Evolutionary conservation across 257 asterid genomes (phyloP), one percentile per base, ranked within the genome.

Genomic region (Penstemon newberryi): DNA sequence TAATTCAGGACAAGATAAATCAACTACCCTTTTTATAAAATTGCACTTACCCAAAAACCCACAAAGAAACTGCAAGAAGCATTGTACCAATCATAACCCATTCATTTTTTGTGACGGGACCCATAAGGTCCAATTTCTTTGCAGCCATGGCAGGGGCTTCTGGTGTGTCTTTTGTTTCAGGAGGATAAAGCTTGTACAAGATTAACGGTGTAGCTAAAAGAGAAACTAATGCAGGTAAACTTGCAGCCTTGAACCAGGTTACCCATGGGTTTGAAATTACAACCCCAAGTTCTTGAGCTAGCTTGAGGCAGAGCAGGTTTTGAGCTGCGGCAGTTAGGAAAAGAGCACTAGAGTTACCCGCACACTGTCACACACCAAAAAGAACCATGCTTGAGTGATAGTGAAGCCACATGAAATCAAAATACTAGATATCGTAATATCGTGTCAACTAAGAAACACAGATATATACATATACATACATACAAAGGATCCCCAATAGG

Each of bases 321-420:
- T 92, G 98, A 75, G 98, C 98, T 77, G 98, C 98, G 64, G 98
- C 98, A 78, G 98, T 92, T 72, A 90, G 95, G 91, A 90, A 92
- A 85, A 92, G 98, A 65, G 87, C 98, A 82, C 97, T 92, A 72
- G 98, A 92, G 90, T 92, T 90, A 81, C 96, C 92, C 69, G 96
- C 86, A 75, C 82, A 85, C 98, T 92, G 98, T 65, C 77, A 80
- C 51, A 75, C 76, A 80, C 56, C 78, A 78, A 76, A 15, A 67
- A 69, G 46, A 74, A 68, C 51, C 73, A 67, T 71, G 81, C 74
- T 51, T 83, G 63, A 87, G 90, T 67, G n/a, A 56, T 5, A 54
- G 40, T 67, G 44, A 56, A 58, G 53, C 49, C 79, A 70, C 62
- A 58, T 37, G 73, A 63, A 54, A 56, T 37, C 33, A 72, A 42